Evolutionary conservation across 2,329 filamentous ascomycete genomes (phyloP).

Genomic region (Diplodia intermedia): DNA sequence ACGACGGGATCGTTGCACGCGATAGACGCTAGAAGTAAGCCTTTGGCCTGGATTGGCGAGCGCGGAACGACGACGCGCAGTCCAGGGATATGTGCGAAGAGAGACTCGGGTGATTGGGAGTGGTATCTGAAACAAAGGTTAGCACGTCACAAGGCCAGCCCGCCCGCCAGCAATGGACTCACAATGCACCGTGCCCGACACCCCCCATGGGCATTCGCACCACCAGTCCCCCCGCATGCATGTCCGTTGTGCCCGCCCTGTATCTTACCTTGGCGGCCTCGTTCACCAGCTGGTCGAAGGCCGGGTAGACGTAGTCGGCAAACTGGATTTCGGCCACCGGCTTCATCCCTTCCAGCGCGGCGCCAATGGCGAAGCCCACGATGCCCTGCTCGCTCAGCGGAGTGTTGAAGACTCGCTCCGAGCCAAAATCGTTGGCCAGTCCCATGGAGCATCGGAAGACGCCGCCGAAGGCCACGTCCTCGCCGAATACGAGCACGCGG

Average conservation of each 20-base stretch:
- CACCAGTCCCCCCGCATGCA: constrained; percentile 74
- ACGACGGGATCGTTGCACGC: constrained; percentile 83
- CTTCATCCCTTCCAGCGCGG: constrained; percentile 88
- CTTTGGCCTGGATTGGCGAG: constrained; percentile 87
- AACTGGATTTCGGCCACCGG: constrained; percentile 96
- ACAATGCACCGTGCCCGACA: constrained; percentile 85
- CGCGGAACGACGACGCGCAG: constrained; percentile 85
- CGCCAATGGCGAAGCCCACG: constrained; percentile 89
- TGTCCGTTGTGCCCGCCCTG: constrained; percentile 65
- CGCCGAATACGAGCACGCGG: constrained; percentile 88
- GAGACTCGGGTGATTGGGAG: constrained; percentile 84
- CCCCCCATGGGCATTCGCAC: constrained; percentile 90
- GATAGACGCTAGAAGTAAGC: constrained; percentile 77
- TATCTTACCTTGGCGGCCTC: constrained; percentile 90
- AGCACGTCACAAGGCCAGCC: neutral
- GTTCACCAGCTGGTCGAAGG: constrained; percentile 93
- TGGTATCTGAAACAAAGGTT: constrained; percentile 65
- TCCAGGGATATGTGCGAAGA: constrained; percentile 89
- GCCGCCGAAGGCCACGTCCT: constrained; percentile 96
- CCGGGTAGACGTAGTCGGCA: constrained; percentile 91
- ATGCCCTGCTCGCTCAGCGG: constrained; percentile 94
- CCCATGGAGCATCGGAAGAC: constrained; percentile 96
- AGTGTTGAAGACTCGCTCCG: constrained; percentile 93
- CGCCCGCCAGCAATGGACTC: constrained; percentile 37
- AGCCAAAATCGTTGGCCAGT: constrained; percentile 84